Evolutionary conservation across 2,329 filamentous ascomycete species (phyloP), one percentile per base, ranked within the genome.

Genomic region (Claviceps sp.): DNA sequence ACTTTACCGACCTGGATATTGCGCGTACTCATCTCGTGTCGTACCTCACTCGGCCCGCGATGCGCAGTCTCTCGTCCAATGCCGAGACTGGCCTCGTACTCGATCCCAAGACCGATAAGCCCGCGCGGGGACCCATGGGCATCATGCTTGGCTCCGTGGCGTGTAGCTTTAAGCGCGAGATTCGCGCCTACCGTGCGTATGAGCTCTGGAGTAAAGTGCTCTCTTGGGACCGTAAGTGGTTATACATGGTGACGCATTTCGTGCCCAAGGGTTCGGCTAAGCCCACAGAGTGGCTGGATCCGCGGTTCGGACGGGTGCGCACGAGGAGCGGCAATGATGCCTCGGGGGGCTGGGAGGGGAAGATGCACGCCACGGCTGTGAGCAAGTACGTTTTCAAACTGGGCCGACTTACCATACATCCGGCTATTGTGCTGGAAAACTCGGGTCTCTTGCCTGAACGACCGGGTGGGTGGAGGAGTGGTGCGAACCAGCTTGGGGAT

Each of bases 331-430:
- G 61, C 37, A 59, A 64, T 43, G 65, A 70, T 47, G 58, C 60
- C 3, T 57, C 68, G 26, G 65, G 64, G 1, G 72, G 74, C 34
- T 79, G 78, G 65, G 73, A 81, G 64, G 81, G 77, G 66, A 80
- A 78, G 54, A 75, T 91, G 41, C 77, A 85, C 58, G 87, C 87
- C 1, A 84, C 83, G 0, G 82, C 82, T 1, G 67, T 91, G 44
- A 83, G 79, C 70, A 90, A 89, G 71, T 91, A 91, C 65, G 87
- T 91, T 42, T 82, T 88, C 65, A 91, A 91, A 72, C 75, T 89
- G 52, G 87, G 85, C 1, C 75, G 91, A 24, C 74, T 93, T 61
- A 97, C 91, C 0, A 80, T 97, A 4, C 81, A 90, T 57, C 90
- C 93, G 0, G 85, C 89, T 58, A 74, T 86, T 47, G 74, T 91